These are phyloP conservation scores for Neohortaea acidophila DNA, from an alignment of 495 filamentous ascomycete genomes.

Conservation along the genomic window DNA sequence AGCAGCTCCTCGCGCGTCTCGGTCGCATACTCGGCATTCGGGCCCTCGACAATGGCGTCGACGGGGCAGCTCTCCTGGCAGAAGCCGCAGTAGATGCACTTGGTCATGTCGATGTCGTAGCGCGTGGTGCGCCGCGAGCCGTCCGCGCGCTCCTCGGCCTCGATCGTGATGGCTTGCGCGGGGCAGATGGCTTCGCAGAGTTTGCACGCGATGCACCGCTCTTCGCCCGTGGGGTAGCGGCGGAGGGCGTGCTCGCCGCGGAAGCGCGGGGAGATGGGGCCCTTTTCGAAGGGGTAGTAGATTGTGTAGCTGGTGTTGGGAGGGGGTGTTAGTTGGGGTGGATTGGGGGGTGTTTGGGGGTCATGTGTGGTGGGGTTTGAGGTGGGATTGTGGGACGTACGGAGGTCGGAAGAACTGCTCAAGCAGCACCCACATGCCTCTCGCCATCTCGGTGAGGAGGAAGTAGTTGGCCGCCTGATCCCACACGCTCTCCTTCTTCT, in stretches of 20 bases:
- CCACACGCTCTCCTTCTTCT: constrained; percentile 51
- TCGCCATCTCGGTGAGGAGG: constrained; percentile 81
- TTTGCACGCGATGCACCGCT: constrained; percentile 98
- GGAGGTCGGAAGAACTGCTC: constrained; percentile 97
- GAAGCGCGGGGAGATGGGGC: constrained; percentile 94
- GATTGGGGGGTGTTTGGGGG: too few relatives aligned
- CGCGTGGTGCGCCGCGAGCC: constrained; percentile 86
- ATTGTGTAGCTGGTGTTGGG: constrained; percentile 79
- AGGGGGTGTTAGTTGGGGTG: neutral
- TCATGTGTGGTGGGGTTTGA: constrained; percentile 5
- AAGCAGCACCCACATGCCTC: constrained; percentile 94
- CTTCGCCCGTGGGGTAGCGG: constrained; percentile 90
- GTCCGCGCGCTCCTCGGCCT: constrained; percentile 93
- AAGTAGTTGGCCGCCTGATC: constrained; percentile 86
- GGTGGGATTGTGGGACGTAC: constrained; percentile 40
- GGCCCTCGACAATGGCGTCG: constrained; percentile 88
- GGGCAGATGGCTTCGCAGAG: constrained; percentile 97
- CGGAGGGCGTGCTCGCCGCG: constrained; percentile 91
- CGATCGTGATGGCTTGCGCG: constrained; percentile 92
- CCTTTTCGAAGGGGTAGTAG: constrained; percentile 98
- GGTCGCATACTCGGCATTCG: constrained; percentile 95
- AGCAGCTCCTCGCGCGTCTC: constrained; percentile 93
- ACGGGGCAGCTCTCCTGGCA: constrained; percentile 98
- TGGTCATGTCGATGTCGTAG: constrained; percentile 99
- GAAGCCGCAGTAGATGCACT: constrained; percentile 99